Conservation (phyloP, 306 rosid species). For the Rosa rugosa region DNA sequence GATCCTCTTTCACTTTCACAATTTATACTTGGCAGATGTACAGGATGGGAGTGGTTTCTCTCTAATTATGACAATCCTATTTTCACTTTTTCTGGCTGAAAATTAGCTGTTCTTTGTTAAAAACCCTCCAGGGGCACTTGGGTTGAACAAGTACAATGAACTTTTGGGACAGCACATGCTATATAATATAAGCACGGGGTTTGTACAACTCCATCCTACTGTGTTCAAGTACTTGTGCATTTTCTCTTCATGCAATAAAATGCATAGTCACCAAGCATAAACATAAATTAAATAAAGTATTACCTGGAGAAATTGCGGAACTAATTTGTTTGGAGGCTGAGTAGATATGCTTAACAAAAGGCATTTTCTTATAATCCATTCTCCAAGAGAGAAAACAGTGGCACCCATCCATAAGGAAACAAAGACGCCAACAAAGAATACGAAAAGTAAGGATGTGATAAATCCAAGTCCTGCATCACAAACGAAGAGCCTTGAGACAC, state of each 20-base stretch:
- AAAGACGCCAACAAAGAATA: slow-evolving; percentile 79
- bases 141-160: neutral
- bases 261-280: slow-evolving; percentile 16
- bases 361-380: slow-evolving; percentile 90
- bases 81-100: neutral
- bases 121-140: neutral
- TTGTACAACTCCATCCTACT: neutral
- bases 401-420: slow-evolving; percentile 95
- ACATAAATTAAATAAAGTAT: slow-evolving; percentile 9
- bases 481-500: slow-evolving; percentile 32
- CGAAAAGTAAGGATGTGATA: slow-evolving; percentile 73
- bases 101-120: neutral
- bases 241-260: slow-evolving; percentile 13
- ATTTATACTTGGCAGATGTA: neutral
- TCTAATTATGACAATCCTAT: neutral
- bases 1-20: neutral
- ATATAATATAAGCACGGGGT: slow-evolving; percentile 9
- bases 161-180: neutral
- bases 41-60: neutral
- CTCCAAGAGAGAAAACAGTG: slow-evolving; percentile 78
- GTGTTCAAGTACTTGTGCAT: neutral
- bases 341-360: slow-evolving; percentile 80
- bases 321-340: slow-evolving; percentile 94
- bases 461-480: slow-evolving; percentile 88
- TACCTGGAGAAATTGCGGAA: slow-evolving; percentile 90